phyloP scores from a whole-genome alignment of 495 filamentous ascomycete genomes.

The Tuber calosporum region DNA sequence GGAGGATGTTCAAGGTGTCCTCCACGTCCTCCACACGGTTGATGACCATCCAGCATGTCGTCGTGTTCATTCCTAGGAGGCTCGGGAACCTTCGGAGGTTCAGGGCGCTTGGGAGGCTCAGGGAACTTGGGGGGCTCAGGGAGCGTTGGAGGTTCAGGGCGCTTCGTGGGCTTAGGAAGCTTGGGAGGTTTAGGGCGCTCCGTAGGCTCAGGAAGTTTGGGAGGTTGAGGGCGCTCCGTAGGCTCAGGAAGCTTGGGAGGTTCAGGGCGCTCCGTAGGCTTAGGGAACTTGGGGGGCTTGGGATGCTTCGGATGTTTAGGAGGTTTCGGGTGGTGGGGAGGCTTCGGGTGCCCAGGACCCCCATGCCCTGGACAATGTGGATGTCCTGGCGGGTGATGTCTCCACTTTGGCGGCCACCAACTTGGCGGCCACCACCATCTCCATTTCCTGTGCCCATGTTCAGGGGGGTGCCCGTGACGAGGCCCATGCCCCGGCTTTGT shows the following conservation, averaged over 20 bases:
- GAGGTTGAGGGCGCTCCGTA: not conserved
- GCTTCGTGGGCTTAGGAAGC: not conserved
- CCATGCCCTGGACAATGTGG: not conserved
- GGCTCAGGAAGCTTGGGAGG: no score
- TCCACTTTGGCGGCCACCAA: slow-evolving; percentile 1
- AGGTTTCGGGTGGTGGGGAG: not conserved
- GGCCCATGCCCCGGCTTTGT: not conserved
- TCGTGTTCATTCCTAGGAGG: not conserved
- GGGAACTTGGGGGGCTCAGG: not conserved
- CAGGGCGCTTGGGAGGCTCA: not conserved
- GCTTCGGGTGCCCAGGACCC: not conserved
- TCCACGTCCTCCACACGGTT: not conserved
- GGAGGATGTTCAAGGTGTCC: not conserved
- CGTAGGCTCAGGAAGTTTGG: not conserved
- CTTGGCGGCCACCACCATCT: slow-evolving; percentile 5
- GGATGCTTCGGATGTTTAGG: not conserved
- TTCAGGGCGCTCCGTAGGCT: not conserved
- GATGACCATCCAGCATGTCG: not conserved
- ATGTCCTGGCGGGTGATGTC: no score
- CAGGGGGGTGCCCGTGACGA: not conserved
- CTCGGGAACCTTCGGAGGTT: not conserved
- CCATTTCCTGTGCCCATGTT: slow-evolving; percentile 7
- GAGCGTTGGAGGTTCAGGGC: no score
- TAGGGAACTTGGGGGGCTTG: not conserved
- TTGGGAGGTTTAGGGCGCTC: not conserved